Evolutionary conservation across 2,329 filamentous ascomycete species (phyloP).

Genomic region (Aspergillus fischeri): DNA sequence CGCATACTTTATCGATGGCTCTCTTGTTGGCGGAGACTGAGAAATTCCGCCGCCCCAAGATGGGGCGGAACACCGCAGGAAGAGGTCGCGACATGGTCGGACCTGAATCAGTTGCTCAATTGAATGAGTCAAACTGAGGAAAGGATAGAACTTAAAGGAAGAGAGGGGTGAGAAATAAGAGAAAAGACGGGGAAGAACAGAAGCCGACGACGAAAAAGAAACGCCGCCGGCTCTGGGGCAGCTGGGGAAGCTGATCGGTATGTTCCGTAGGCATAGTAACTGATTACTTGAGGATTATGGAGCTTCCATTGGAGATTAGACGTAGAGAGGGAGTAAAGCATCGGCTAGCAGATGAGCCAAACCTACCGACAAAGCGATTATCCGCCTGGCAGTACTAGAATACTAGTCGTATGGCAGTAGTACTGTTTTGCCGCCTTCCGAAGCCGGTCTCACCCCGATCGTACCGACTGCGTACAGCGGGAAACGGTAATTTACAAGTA

Average conservation of each 20-base stretch:
- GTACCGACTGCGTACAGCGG: background rate
- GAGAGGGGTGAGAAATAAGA: slow-evolving; percentile 3
- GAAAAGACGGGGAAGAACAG: slow-evolving; percentile 4
- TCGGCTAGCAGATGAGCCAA: slow-evolving; percentile 20
- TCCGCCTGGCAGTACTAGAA: slow-evolving; percentile 10
- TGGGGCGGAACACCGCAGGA: slow-evolving; percentile 28
- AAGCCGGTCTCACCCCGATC: slow-evolving; percentile 16
- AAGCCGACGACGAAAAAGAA: slow-evolving; percentile 12
- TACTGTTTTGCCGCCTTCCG: slow-evolving; percentile 20
- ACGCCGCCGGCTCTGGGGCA: slow-evolving; percentile 6
- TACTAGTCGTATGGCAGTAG: background rate
- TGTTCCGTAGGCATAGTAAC: background rate
- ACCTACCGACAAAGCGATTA: slow-evolving; percentile 27
- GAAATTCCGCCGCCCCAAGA: slow-evolving; percentile 52
- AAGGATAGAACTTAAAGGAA: slow-evolving; percentile 1
- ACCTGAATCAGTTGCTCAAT: slow-evolving; percentile 9
- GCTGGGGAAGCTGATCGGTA: background rate
- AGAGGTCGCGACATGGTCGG: slow-evolving; percentile 27
- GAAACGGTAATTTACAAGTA: background rate
- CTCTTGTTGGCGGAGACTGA: slow-evolving; percentile 59
- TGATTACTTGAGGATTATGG: background rate
- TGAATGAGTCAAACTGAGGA: background rate
- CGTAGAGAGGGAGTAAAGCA: background rate
- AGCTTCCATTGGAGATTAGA: background rate
- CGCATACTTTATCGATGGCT: slow-evolving; percentile 71